Conservation (phyloP, 1,284 basidiomycete genomes). For the Trametes pubescens region DNA sequence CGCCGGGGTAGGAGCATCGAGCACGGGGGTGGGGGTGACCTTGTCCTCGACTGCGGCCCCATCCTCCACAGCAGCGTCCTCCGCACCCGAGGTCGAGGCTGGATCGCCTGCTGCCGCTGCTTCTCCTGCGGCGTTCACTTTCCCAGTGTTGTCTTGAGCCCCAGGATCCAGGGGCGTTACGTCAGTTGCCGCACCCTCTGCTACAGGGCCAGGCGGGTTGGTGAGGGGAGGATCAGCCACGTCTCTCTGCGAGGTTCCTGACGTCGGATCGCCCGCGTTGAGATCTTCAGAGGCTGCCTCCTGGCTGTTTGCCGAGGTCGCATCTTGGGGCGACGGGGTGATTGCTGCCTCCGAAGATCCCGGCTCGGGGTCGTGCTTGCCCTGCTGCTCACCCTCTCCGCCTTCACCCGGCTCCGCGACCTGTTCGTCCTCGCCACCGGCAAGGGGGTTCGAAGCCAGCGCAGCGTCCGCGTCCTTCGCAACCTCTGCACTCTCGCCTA, state of each 20-base stretch:
- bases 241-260: not conserved
- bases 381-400: not conserved
- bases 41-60: not conserved
- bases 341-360: not conserved
- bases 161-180: not conserved
- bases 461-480: not conserved
- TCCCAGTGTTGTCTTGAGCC: conserved; percentile 1
- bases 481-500: conserved; percentile 6
- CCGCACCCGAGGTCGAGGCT: not conserved
- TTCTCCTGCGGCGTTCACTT: not conserved
- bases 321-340: not conserved
- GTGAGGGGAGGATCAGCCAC: not conserved
- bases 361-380: not conserved
- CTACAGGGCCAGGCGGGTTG: not conserved
- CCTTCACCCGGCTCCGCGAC: not conserved
- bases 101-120: not conserved
- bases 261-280: not conserved
- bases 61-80: not conserved
- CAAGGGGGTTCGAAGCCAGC: not conserved
- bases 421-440: not conserved
- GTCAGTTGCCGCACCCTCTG: conserved; percentile 4
- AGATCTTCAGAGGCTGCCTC: not conserved
- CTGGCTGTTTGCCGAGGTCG: not conserved
- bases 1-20: not conserved
- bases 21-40: not conserved